phyloP scores from a whole-genome alignment of 306 rosid species.

The Cicer chorassanicum region DNA sequence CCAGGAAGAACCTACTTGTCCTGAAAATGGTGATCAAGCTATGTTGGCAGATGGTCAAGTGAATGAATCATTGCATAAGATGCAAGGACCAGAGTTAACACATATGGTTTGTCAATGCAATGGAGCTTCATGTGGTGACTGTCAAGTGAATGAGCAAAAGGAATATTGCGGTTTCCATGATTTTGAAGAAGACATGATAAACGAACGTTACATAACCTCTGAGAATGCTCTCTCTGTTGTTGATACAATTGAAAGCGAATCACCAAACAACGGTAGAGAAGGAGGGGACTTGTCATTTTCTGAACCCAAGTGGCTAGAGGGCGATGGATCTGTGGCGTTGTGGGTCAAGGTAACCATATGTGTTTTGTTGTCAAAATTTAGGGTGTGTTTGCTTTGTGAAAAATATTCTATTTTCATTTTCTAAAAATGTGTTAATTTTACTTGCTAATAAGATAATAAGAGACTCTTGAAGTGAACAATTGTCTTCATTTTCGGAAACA shows the following conservation, averaged over 20 bases:
- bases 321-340: slow-evolving; percentile 84
- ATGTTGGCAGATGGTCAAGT: slow-evolving; percentile 50
- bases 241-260: slow-evolving; percentile 66
- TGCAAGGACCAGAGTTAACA: slow-evolving; percentile 52
- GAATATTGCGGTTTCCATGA: slow-evolving; percentile 55
- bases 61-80: slow-evolving; percentile 48
- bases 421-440: no score
- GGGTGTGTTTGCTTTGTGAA: background rate
- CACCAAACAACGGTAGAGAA: slow-evolving; percentile 64
- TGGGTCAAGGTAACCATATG: slow-evolving; percentile 88
- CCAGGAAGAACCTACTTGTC: slow-evolving; percentile 58
- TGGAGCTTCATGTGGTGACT: slow-evolving; percentile 60
- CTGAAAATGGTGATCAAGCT: slow-evolving; percentile 52
- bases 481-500: no score
- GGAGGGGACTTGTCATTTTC: slow-evolving; percentile 72
- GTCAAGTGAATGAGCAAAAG: slow-evolving; percentile 61
- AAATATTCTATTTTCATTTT: no score
- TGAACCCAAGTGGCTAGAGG: slow-evolving; percentile 86
- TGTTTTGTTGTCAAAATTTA: slow-evolving; percentile 29
- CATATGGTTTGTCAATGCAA: slow-evolving; percentile 56
- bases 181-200: slow-evolving; percentile 59
- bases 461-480: no score
- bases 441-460: no score
- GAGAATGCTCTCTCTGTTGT: slow-evolving; percentile 61
- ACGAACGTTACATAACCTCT: slow-evolving; percentile 57